Base-by-base conservation (phyloP, 805 yeast genomes). In the Metschnikowia dekortorum region DNA sequence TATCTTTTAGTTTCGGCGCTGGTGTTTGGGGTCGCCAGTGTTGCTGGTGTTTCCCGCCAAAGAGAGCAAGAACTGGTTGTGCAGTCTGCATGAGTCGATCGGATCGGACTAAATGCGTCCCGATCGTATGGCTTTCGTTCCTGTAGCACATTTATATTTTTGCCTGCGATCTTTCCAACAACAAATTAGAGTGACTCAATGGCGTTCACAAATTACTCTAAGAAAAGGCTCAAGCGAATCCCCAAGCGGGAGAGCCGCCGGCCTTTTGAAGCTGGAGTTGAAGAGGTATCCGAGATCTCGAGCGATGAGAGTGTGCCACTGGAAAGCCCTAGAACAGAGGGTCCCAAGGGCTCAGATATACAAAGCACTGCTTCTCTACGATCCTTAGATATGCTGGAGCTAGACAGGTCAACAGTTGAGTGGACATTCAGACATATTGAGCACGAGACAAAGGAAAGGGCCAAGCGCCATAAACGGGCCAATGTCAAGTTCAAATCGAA, bases 401-500 rank as follows among this genome's bases (percentile, higher is more conserved):
- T 54, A 11, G 47, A 51, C 38, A 53, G 45, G 33, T 30, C 32
- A 16, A 36, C 53, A 16, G 49, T 55, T 28, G 56, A 55, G 31
- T 28, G 38, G 16, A 42, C 50, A 4, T 55, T 55, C 34, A 33
- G 39, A 33, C 53, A 47, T 34, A 53, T 55, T 29, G 50, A 47
- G 37, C 18, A 28, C 4, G 48, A 55, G 28, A 39, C 50, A 5
- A 38, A 37, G 29, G 14, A 38, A 11, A 51, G 58, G 26, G 42
- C 45, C 9, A 52, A 48, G n/a, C 48, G 55, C n/a, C 49, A 47
- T 39, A 48, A 39, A 46, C 29, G 50, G n/a, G 52, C 46, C 11
- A 34, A 51, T 16, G 60, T 54, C 18, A 71, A 71, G 28, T 81
- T 82, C 56, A 58, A 63, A 36, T 62, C 67, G 22, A 51, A 57